Percentiles rank a stretch among this genome's conserved stretches.
Evolutionary conservation across 495 filamentous ascomycete genomes (phyloP).

Genomic region (Ascodesmis nigricans): DNA sequence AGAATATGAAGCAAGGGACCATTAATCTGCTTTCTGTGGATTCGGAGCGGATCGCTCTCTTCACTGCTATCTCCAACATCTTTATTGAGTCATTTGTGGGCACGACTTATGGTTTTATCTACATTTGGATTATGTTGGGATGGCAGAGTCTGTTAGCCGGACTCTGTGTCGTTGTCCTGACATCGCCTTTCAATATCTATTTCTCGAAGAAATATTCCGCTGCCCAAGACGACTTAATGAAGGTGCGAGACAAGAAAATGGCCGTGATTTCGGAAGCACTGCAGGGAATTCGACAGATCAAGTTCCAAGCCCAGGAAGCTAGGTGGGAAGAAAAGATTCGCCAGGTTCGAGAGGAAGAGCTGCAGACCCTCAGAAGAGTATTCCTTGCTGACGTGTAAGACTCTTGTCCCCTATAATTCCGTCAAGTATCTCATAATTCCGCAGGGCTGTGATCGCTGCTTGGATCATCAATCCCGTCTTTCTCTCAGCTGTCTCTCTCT

Average conservation of each 20-base stretch:
- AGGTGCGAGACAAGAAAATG: constrained; percentile 55
- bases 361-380: constrained; percentile 39
- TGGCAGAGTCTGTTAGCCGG: constrained; percentile 50
- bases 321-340: constrained; percentile 59
- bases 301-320: constrained; percentile 62
- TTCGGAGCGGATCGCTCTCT: constrained; percentile 48
- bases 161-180: constrained; percentile 37
- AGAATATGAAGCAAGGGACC: constrained; percentile 50
- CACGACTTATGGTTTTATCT: constrained; percentile 39
- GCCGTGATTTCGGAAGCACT: constrained; percentile 58
- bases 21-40: constrained; percentile 68
- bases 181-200: constrained; percentile 47
- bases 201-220: constrained; percentile 42
- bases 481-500: constrained; percentile 47
- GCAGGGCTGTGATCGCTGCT: neutral
- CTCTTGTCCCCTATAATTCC: too few relatives aligned
- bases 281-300: constrained; percentile 65
- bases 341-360: constrained; percentile 41
- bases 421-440: too few relatives aligned
- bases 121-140: constrained; percentile 48
- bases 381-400: constrained; percentile 34
- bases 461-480: constrained; percentile 35
- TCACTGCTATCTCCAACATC: constrained; percentile 41
- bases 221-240: constrained; percentile 56
- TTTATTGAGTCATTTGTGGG: constrained; percentile 39